These are phyloP conservation scores for Microcera coccophila DNA, from an alignment of 2,329 filamentous ascomycete genomes.

Conservation along the genomic window DNA sequence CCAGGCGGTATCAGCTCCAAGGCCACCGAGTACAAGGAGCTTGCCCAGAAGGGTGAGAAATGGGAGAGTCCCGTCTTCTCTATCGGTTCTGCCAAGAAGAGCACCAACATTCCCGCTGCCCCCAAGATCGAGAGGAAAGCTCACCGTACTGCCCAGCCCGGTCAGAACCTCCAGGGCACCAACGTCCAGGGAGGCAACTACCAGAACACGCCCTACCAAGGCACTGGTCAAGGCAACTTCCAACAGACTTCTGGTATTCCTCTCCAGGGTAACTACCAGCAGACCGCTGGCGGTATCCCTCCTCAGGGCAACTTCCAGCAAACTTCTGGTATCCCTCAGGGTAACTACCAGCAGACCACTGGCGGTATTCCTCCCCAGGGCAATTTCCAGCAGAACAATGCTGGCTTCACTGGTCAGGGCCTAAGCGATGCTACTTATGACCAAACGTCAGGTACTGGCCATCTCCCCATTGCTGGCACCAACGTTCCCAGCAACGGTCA, in stretches of 20 bases:
- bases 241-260: slow-evolving; percentile 5
- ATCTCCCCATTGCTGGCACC: background rate
- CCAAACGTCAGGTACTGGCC: no score
- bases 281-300: no score
- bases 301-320: no score
- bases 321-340: no score
- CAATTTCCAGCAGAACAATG: no score
- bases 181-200: no score
- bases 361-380: no score
- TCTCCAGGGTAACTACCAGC: slow-evolving; percentile 5
- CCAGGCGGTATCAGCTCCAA: slow-evolving; percentile 83
- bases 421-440: no score
- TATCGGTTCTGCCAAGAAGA: slow-evolving; percentile 73
- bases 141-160: slow-evolving; percentile 18
- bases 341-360: no score
- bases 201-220: slow-evolving; percentile 8
- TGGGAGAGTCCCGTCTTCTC: slow-evolving; percentile 96
- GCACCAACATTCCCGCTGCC: slow-evolving; percentile 63
- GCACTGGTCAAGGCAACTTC: slow-evolving; percentile 13
- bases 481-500: background rate
- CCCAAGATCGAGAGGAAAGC: slow-evolving; percentile 49
- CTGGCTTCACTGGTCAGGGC: no score
- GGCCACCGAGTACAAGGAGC: slow-evolving; percentile 87
- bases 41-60: slow-evolving; percentile 80
- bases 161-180: slow-evolving; percentile 12